These are phyloP conservation scores for Fusarium coicis DNA, from an alignment of 2,329 filamentous ascomycete species.

Conservation along the genomic window DNA sequence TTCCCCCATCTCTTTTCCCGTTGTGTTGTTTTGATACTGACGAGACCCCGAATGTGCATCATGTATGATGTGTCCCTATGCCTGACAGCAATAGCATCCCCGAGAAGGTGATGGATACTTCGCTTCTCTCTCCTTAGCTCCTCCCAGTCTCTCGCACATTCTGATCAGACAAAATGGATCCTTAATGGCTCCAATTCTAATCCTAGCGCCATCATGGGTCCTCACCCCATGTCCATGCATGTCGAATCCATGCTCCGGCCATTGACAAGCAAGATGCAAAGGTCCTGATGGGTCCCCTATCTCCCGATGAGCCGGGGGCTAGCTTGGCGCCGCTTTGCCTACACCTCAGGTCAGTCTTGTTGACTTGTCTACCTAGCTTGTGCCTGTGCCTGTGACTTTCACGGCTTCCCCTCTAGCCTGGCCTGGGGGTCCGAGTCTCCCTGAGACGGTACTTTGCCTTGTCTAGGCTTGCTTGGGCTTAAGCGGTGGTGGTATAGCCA, in stretches of 20 bases:
- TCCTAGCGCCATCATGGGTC: slow-evolving; percentile 32
- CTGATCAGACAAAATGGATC: slow-evolving; percentile 23
- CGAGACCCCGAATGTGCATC: slow-evolving; percentile 24
- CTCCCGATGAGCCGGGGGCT: slow-evolving; percentile 37
- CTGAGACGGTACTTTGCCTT: slow-evolving; percentile 17
- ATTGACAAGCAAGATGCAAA: slow-evolving; percentile 1
- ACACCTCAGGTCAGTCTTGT: slow-evolving; percentile 25
- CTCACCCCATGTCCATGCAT: slow-evolving; percentile 22
- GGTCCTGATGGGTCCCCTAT: slow-evolving; percentile 11
- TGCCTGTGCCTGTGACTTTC: slow-evolving; percentile 8
- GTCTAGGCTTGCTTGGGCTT: background rate
- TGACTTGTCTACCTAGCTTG: slow-evolving; percentile 12
- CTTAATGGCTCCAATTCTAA: slow-evolving; percentile 27
- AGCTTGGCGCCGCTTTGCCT: slow-evolving; percentile 28
- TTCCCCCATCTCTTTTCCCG: background rate
- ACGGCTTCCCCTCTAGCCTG: slow-evolving; percentile 12
- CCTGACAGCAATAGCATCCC: slow-evolving; percentile 20
- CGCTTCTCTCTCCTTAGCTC: background rate
- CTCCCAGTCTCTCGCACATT: slow-evolving; percentile 6
- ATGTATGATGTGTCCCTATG: no score
- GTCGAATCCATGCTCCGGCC: slow-evolving; percentile 9
- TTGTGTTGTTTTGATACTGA: slow-evolving; percentile 27
- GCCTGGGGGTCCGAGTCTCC: slow-evolving; percentile 3
- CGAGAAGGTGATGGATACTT: slow-evolving; percentile 16
- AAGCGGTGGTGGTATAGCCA: background rate